Percentiles rank a stretch among this genome's conserved stretches.
Conservation (phyloP, 345 rosid genomes). For the Camelina neglecta region DNA sequence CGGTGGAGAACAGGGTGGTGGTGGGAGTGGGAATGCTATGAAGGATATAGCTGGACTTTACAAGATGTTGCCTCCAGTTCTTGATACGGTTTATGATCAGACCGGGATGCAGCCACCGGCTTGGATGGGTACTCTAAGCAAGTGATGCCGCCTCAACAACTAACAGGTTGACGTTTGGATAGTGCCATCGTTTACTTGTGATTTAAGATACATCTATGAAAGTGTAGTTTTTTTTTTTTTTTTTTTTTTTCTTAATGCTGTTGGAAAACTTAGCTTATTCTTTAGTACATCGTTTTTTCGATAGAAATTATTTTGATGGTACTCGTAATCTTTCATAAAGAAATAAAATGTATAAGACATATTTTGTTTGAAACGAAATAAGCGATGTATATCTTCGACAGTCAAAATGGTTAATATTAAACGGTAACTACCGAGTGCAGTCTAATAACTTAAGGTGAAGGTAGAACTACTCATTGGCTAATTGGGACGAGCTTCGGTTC, state of each 20-base stretch:
- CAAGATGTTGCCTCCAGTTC: constrained; percentile 69
- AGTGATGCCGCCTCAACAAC: not conserved
- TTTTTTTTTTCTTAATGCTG: not conserved
- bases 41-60: constrained; percentile 76
- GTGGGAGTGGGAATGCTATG: constrained; percentile 46
- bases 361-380: not conserved
- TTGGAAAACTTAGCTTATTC: not conserved
- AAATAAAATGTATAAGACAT: not conserved
- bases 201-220: constrained; percentile 1
- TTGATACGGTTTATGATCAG: constrained; percentile 78
- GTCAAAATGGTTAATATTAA: no score
- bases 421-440: not conserved
- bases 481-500: not conserved
- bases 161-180: not conserved
- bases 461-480: not conserved
- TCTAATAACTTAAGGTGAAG: not conserved
- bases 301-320: not conserved
- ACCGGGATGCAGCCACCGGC: constrained; percentile 81
- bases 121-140: constrained; percentile 55
- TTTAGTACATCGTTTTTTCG: not conserved
- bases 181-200: constrained; percentile 30
- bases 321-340: not conserved
- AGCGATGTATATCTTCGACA: no score
- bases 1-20: constrained; percentile 44
- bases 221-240: not conserved